Conservation (phyloP, 495 filamentous ascomycete genomes). For the Penicillium ochrochloron region DNA sequence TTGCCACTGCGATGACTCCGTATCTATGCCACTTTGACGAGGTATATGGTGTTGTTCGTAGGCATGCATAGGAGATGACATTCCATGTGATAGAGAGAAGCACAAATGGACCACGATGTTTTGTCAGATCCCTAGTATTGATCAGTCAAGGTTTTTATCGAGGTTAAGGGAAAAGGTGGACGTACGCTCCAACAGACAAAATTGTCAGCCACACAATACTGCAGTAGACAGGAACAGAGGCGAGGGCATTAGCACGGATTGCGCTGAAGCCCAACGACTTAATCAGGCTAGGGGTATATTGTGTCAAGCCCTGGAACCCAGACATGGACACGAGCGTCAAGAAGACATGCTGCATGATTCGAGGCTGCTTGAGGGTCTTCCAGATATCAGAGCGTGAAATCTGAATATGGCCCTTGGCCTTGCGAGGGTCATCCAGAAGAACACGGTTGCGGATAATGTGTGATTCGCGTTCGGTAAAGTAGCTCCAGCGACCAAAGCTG, state of each 20-base stretch:
- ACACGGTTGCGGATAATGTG: conserved; percentile 49
- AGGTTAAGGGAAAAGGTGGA: conserved; percentile 17
- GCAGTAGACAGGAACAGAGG: conserved; percentile 54
- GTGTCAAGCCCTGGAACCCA: conserved; percentile 47
- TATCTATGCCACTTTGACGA: conserved; percentile 45
- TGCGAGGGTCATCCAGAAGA: conserved; percentile 49
- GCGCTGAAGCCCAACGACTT: conserved; percentile 50
- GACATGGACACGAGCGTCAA: conserved; percentile 54
- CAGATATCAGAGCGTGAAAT: conserved; percentile 49
- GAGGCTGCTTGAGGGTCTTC: conserved; percentile 43
- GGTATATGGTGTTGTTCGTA: conserved; percentile 29
- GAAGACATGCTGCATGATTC: conserved; percentile 44
- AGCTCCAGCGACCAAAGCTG: conserved; percentile 45
- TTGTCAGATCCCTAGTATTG: conserved; percentile 46
- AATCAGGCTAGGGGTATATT: conserved; percentile 47
- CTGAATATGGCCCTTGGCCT: conserved; percentile 44
- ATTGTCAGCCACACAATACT: conserved; percentile 48
- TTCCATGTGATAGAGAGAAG: conserved; percentile 50
- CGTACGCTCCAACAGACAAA: conserved; percentile 45
- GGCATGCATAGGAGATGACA: conserved; percentile 45
- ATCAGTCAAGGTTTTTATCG: background rate
- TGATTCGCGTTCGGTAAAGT: conserved; percentile 49
- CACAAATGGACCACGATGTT: conserved; percentile 49
- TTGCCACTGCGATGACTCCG: conserved; percentile 52
- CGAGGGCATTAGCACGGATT: conserved; percentile 54